Percentiles rank a stretch among this genome's conserved stretches.
These are phyloP conservation scores for Neofusicoccum cordaticola DNA, from an alignment of 2,329 filamentous ascomycete species.

Conservation along the genomic window DNA sequence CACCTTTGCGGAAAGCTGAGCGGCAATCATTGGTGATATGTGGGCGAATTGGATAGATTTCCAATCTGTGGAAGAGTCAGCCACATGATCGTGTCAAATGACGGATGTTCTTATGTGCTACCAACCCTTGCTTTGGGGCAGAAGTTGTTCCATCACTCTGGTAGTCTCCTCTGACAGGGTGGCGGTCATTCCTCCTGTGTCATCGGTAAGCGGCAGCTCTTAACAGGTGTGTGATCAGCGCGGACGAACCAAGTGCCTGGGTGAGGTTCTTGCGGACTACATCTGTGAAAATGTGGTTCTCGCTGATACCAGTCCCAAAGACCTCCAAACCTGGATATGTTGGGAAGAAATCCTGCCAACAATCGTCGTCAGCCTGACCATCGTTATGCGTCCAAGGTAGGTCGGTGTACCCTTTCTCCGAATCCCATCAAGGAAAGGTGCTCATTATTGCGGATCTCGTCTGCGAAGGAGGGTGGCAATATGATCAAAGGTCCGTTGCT, in stretches of 20 bases:
- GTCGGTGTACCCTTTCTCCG: not conserved
- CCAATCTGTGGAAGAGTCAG: slow-evolving; percentile 10
- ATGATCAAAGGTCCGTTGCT: not conserved
- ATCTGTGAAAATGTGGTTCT: not conserved
- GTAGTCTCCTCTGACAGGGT: not conserved
- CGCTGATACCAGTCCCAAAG: not conserved
- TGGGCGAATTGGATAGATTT: slow-evolving; percentile 27
- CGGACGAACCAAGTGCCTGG: not conserved
- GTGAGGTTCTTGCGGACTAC: not conserved
- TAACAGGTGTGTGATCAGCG: too few species aligned
- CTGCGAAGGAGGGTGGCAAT: not conserved
- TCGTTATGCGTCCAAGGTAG: not conserved
- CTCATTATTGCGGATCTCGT: not conserved
- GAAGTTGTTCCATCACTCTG: not conserved
- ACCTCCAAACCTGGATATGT: not conserved
- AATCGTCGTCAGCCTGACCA: too few species aligned
- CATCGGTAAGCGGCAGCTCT: not conserved
- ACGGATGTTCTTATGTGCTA: too few species aligned
- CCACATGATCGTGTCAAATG: not conserved
- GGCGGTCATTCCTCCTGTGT: not conserved
- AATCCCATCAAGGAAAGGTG: not conserved
- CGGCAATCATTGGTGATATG: slow-evolving; percentile 40
- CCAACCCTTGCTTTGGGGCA: not conserved
- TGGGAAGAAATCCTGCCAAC: not conserved
- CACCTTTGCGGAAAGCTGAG: slow-evolving; percentile 27